phyloP scores from a whole-genome alignment of 2,329 filamentous ascomycete species.

The Fragosphaeria purpurea region DNA sequence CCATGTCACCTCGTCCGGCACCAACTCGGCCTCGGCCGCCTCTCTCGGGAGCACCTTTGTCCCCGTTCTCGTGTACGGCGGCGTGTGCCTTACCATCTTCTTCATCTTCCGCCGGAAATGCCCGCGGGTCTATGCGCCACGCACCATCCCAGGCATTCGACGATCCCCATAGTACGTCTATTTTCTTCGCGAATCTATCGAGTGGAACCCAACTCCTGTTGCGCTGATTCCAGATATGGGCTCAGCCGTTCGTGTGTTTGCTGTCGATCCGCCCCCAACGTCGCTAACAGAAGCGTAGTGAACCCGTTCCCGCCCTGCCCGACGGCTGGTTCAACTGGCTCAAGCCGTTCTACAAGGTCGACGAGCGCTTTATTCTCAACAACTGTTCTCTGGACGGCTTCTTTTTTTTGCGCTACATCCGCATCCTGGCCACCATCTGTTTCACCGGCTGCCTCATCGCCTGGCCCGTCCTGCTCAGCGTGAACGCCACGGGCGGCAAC shows the following conservation, averaged over 20 bases:
- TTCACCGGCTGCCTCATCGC: conserved; percentile 72
- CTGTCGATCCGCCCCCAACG: too few species aligned
- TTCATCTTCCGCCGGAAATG: conserved; percentile 36
- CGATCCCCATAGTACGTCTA: conserved; percentile 47
- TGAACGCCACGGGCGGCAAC: conserved; percentile 73
- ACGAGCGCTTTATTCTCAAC: conserved; percentile 71
- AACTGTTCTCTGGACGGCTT: conserved; percentile 85
- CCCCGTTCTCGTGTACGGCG: conserved; percentile 39
- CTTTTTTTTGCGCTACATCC: conserved; percentile 77
- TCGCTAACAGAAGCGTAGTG: conserved; percentile 22
- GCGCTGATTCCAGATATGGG: neutral
- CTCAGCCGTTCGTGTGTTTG: neutral
- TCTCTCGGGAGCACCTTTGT: conserved; percentile 41
- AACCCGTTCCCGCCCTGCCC: conserved; percentile 46
- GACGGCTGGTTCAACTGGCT: conserved; percentile 55
- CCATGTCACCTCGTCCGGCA: conserved; percentile 21
- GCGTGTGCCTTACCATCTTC: conserved; percentile 41
- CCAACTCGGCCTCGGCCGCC: conserved; percentile 30
- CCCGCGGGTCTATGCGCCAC: conserved; percentile 45
- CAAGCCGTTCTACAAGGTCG: conserved; percentile 48
- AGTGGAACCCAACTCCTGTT: too few species aligned
- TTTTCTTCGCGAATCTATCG: conserved; percentile 14
- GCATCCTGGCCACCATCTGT: conserved; percentile 65
- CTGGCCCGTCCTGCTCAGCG: conserved; percentile 74
- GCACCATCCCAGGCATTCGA: conserved; percentile 39